Base-by-base conservation (phyloP, 2,329 filamentous ascomycete species). In the Cryphonectria naterciae region DNA sequence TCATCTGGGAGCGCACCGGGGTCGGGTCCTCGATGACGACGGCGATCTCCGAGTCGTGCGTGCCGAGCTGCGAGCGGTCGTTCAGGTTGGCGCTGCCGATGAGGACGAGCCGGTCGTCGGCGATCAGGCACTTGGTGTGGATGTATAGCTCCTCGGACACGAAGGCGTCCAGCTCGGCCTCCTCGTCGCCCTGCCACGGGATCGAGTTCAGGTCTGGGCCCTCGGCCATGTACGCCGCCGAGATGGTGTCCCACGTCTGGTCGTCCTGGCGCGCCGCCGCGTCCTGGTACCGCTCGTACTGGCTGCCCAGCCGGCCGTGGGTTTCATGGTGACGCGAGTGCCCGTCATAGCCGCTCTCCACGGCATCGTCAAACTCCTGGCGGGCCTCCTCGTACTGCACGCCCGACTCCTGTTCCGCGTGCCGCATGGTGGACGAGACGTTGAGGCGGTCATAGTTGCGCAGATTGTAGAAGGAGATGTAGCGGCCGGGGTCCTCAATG, bases 101-200 rank as follows among this genome's bases (percentile, higher is more conserved):
- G 69, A 98, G 89, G 1, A 93, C 94, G 62, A 94, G 87, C 68
- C 91, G 89, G 80, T 98, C 95, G 78, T 98, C 95, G 2, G 91
- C 92, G 75, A 98, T 95, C 75, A 96, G 86, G 52, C 98, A 86
- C 83, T 98, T 99, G 49, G 90, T 92, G 80, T 99, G 96, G 65
- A 98, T 91, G 79, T 99, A 99, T 4, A 98, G 87, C 80, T 99
- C 95, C 79, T 99, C 96, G 78, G 97, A 95, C 71, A 98, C 91
- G 85, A 95, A 97, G 77, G 97, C 93, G 68, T 92, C 87, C 71
- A 94, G 91, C 80, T 98, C 96, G 1, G 88, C 87, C 75, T 95
- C 88, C 0, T 89, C 83, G 11, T 92, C 84, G n/a, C 93, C 92
- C 28, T 94, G 91, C 93, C 94, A 98, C 0, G 86, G 85, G 3